phyloP scores from a whole-genome alignment of 176 grass and related monocot genomes.

The Musa schizocarpa region DNA sequence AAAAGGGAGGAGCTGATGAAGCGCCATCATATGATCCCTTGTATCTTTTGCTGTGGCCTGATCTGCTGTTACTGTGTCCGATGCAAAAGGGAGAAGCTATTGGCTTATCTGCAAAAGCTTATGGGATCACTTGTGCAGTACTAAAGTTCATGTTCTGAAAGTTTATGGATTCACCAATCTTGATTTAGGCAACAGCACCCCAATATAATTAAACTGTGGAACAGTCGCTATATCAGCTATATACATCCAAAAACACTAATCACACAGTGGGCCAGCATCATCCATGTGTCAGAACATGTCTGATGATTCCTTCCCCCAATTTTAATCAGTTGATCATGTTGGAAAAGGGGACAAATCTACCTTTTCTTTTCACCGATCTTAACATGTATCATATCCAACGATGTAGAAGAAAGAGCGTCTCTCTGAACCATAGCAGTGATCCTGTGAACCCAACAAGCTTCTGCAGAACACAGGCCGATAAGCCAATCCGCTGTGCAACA shows the following conservation, averaged over 20 bases:
- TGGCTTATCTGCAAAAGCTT: background rate
- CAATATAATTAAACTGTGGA: too few relatives aligned
- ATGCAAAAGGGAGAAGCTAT: constrained; percentile 18
- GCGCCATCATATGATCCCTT: background rate
- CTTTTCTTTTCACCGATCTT: too few relatives aligned
- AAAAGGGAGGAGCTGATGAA: background rate
- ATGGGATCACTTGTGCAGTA: constrained; percentile 12
- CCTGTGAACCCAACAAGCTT: too few relatives aligned
- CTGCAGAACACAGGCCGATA: background rate
- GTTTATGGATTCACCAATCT: too few relatives aligned
- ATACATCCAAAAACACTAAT: too few relatives aligned
- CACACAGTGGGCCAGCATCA: too few relatives aligned
- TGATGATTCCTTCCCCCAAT: background rate
- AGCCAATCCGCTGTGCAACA: background rate
- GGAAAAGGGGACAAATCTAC: too few relatives aligned
- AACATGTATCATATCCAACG: too few relatives aligned
- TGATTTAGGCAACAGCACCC: too few relatives aligned
- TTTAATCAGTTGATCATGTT: background rate
- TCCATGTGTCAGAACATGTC: background rate
- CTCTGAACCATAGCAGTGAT: too few relatives aligned
- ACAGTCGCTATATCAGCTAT: too few relatives aligned
- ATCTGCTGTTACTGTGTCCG: background rate
- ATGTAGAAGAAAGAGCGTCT: too few relatives aligned
- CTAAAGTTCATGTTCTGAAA: background rate
- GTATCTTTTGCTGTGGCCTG: constrained; percentile 14